Evolutionary conservation across 345 rosid species (phyloP).

Genomic region (Noccaea caerulescens): DNA sequence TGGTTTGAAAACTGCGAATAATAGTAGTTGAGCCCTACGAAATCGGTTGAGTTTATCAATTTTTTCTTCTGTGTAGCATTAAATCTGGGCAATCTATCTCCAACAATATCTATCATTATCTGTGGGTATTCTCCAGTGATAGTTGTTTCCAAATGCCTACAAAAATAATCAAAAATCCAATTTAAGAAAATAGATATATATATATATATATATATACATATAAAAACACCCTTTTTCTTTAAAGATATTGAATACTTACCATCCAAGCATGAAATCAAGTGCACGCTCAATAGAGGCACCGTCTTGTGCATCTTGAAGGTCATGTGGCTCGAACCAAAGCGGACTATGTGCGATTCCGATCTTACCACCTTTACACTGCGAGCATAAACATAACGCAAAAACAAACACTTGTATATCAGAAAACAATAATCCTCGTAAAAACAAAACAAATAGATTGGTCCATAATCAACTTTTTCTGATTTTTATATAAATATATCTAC

Average conservation of each 20-base stretch:
- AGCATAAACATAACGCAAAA: neutral
- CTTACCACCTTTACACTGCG: constrained; percentile 11
- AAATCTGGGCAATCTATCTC: constrained; percentile 51
- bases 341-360: constrained; percentile 12
- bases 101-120: constrained; percentile 48
- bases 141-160: constrained; percentile 49
- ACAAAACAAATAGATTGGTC: too few species aligned
- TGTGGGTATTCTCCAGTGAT: constrained; percentile 51
- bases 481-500: neutral
- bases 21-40: constrained; percentile 55
- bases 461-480: neutral
- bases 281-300: constrained; percentile 25
- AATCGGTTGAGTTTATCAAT: constrained; percentile 51
- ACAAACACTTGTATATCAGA: neutral
- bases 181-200: too few species aligned
- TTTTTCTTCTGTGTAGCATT: constrained; percentile 38
- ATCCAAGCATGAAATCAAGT: constrained; percentile 41
- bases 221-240: neutral
- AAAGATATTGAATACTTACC: constrained; percentile 17
- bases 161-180: neutral
- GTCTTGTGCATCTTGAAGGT: constrained; percentile 14
- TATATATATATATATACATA: neutral
- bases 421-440: too few species aligned
- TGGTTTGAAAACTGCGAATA: constrained; percentile 35
- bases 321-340: constrained; percentile 43